Percentiles rank a stretch among this genome's conserved stretches.
Conservation (phyloP, 2,329 filamentous ascomycete genomes). For the Bretziella fagacearum region DNA sequence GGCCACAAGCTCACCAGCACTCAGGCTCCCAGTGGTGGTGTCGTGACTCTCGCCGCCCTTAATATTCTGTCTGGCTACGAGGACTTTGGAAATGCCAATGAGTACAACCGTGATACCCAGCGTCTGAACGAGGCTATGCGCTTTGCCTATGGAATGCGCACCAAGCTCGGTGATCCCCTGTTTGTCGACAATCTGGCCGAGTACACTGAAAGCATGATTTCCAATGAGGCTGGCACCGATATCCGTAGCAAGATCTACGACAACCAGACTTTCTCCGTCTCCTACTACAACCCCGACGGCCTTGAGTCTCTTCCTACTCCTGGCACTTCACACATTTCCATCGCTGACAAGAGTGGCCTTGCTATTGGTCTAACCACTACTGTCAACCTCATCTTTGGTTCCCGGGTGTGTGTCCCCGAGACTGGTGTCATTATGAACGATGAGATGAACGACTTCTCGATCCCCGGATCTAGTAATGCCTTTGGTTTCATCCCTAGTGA, state of each 20-base stretch:
- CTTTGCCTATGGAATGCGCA: slow-evolving; percentile 62
- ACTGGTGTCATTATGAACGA: slow-evolving; percentile 64
- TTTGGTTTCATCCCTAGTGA: slow-evolving; percentile 72
- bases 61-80: slow-evolving; percentile 61
- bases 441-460: slow-evolving; percentile 68
- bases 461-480: slow-evolving; percentile 57
- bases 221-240: slow-evolving; percentile 40
- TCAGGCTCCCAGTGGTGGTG: slow-evolving; percentile 57
- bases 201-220: slow-evolving; percentile 46
- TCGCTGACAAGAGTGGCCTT: slow-evolving; percentile 52
- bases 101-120: slow-evolving; percentile 50
- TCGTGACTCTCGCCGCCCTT: slow-evolving; percentile 52
- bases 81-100: slow-evolving; percentile 38
- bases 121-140: slow-evolving; percentile 68
- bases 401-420: slow-evolving; percentile 57
- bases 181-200: slow-evolving; percentile 46
- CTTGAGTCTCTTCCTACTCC: slow-evolving; percentile 40
- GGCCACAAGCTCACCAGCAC: slow-evolving; percentile 52
- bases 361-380: slow-evolving; percentile 66
- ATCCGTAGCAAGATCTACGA: slow-evolving; percentile 31
- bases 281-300: slow-evolving; percentile 29
- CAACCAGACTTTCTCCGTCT: slow-evolving; percentile 23
- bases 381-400: slow-evolving; percentile 66
- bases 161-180: slow-evolving; percentile 56
- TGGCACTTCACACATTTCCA: slow-evolving; percentile 50